Base-by-base conservation (phyloP, 768 basidiomycete genomes). In the Hysterangium stoloniferum region DNA sequence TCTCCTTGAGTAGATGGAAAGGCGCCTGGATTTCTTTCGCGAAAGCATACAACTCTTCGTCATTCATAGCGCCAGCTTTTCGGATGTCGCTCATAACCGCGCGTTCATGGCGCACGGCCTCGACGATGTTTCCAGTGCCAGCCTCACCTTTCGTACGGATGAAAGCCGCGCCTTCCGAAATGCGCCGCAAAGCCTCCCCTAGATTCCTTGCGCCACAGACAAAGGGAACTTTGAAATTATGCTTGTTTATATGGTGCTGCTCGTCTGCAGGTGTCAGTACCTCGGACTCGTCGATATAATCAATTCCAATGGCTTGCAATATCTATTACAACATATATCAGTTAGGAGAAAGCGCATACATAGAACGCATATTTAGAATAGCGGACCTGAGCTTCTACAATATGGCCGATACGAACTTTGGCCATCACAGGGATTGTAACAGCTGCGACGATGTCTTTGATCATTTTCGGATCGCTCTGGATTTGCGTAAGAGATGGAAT, bases 401-500 rank as follows among this genome's bases (percentile, higher is more conserved):
- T 87, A 68, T 99, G 96, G 0, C 96, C 96, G 65, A 99, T 97
- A 56, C 96, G 82, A 54, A 86, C 89, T 67, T 94, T 89, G 29
- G 87, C 88, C 87, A 97, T 97, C 65, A 97, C 93, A 7, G 93
- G 94, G 59, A 97, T 94, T 20, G 93, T 94, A 43, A 97, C 95
- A 19, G 95, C 85, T 54, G 82, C 86, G 56, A 89, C 85, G 65
- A 98, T 98, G 62, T 88, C 76, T 65, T 96, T 97, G 75, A 99
- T 97, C 86, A 98, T 89, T 44, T 79, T 73, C 6, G 95, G 95
- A 70, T 95, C 92, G 64, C 92, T 94, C 86, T 85, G 58, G 25
- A 34, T 48, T 12, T 13, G 46, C 34, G 38, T 20, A 20, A 52
- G 25, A 41, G 12, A 19, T 2, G 52, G 11, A 25, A n/a, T n/a